Evolutionary conservation across 805 yeast genomes (phyloP), one percentile per base, ranked within the genome.

Genomic region (Ogataea minuta): DNA sequence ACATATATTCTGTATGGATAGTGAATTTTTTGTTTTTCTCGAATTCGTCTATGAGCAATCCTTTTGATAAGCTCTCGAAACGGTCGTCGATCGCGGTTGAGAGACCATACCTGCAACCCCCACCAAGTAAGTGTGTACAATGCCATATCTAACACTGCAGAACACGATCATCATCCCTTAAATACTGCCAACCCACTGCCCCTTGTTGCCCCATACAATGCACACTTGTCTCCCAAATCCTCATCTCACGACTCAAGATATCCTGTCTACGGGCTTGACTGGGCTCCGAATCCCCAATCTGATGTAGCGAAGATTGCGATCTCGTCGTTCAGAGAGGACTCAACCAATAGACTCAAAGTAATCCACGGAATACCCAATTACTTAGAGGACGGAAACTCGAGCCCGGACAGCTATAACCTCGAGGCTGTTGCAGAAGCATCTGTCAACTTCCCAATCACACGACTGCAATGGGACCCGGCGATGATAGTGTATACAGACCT

Each of bases 281-380:
- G 85, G 85, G 50, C 74, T 4, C 45, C 47, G 16, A 47, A 64
- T n/a, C 17, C 29, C 1, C 48, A 46, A 13, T 56, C 66, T 3
- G 68, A 67, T 2, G 43, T 54, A 9, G 80, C 79, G 7, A 64
- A 71, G 32, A 61, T 85, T 6, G 93, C 87, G 0, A 57, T 83
- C n/a, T 72, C 81, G n/a, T 75, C 95, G 0, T 87, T 79, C 57
- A 75, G 84, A 43, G 97, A 90, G 59, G 95, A 87, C 35, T 67
- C 78, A 19, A 66, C 71, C 28, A 90, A 90, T 62, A 76, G 76
- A 48, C 58, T 89, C 17, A 80, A 79, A 53, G 60, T 83, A 1
- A 46, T 74, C 8, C 61, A 64, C 32, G 73, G 75, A 0, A 31
- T 55, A 0, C 55, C 60, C 7, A 28, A 51, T 28, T 38, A 46